These are phyloP conservation scores for Lecanosticta acicola DNA, from an alignment of 2,329 filamentous ascomycete species.

Conservation along the genomic window DNA sequence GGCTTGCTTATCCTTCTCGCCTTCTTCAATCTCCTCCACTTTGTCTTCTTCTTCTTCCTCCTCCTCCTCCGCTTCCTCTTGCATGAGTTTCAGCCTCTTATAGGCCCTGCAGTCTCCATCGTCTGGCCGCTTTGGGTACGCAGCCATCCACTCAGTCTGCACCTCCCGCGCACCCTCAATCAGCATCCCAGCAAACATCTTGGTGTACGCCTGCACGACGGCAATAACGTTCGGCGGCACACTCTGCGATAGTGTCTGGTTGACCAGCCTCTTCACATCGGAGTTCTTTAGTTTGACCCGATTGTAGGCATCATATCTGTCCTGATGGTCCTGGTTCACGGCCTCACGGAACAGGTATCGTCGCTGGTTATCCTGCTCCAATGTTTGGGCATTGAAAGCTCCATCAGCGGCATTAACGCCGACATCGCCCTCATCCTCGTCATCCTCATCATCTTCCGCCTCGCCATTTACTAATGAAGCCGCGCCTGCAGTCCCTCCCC, in stretches of 20 bases:
- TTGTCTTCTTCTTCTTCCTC: slow-evolving; percentile 28
- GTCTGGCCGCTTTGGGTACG: slow-evolving; percentile 46
- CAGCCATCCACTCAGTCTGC: slow-evolving; percentile 64
- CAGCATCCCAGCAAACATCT: slow-evolving; percentile 70
- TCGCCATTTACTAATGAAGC: slow-evolving; percentile 30
- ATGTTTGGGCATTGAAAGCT: slow-evolving; percentile 19
- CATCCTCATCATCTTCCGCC: slow-evolving; percentile 41
- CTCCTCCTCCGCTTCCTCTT: slow-evolving; percentile 19
- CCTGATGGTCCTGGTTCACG: slow-evolving; percentile 61
- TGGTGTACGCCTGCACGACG: slow-evolving; percentile 69
- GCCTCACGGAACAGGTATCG: slow-evolving; percentile 24
- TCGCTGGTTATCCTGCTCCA: slow-evolving; percentile 21
- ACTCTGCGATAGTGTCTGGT: slow-evolving; percentile 74
- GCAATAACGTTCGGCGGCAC: slow-evolving; percentile 68
- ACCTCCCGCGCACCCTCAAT: slow-evolving; percentile 66
- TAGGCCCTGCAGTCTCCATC: slow-evolving; percentile 45
- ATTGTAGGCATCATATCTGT: slow-evolving; percentile 66
- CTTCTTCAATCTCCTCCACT: slow-evolving; percentile 6
- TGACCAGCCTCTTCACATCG: slow-evolving; percentile 69
- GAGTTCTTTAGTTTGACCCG: slow-evolving; percentile 63
- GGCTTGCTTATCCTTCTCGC: slow-evolving; percentile 2
- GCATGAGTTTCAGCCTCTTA: slow-evolving; percentile 22
- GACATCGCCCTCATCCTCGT: slow-evolving; percentile 53
- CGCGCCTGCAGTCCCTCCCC: slow-evolving; percentile 27
- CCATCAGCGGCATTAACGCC: slow-evolving; percentile 37